These are phyloP conservation scores for Kentomonas sorsogonicus DNA, from an alignment of 208 protist species.

Conservation along the genomic window DNA sequence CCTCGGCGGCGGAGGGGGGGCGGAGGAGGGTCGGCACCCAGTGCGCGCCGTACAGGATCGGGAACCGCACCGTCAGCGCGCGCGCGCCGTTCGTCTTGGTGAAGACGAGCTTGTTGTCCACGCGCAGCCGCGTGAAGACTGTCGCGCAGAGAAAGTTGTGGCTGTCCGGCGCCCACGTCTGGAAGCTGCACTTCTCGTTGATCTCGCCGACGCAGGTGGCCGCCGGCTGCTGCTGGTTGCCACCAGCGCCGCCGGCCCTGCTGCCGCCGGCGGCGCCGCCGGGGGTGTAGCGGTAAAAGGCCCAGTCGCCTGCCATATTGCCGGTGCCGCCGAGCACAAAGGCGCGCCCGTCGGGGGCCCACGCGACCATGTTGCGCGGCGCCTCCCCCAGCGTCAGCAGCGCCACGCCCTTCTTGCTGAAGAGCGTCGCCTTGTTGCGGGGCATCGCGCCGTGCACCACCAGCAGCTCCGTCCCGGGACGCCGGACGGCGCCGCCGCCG, in stretches of 20 bases:
- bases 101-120: conserved; percentile 82
- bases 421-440: conserved; percentile 85
- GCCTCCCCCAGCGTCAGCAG: conserved; percentile 82
- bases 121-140: conserved; percentile 76
- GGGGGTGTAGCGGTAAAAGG: conserved; percentile 40
- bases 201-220: conserved; percentile 56
- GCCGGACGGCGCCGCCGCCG: too few relatives aligned
- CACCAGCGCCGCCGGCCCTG: not conserved
- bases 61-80: conserved; percentile 65
- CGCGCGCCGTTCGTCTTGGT: conserved; percentile 69
- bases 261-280: not conserved
- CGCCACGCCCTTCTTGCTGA: conserved; percentile 65
- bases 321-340: conserved; percentile 84
- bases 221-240: conserved; percentile 8
- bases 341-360: conserved; percentile 60
- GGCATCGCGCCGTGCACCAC: conserved; percentile 89
- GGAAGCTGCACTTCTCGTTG: conserved; percentile 84
- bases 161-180: conserved; percentile 76
- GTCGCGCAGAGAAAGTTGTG: conserved; percentile 77
- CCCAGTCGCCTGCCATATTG: conserved; percentile 84
- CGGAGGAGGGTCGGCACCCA: conserved; percentile 72
- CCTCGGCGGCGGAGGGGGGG: too few relatives aligned
- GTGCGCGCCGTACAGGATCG: conserved; percentile 70
- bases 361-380: conserved; percentile 76
- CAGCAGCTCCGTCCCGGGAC: too few relatives aligned